Conservation (phyloP, 2,329 filamentous ascomycete species). For the Mycogone perniciosa region DNA sequence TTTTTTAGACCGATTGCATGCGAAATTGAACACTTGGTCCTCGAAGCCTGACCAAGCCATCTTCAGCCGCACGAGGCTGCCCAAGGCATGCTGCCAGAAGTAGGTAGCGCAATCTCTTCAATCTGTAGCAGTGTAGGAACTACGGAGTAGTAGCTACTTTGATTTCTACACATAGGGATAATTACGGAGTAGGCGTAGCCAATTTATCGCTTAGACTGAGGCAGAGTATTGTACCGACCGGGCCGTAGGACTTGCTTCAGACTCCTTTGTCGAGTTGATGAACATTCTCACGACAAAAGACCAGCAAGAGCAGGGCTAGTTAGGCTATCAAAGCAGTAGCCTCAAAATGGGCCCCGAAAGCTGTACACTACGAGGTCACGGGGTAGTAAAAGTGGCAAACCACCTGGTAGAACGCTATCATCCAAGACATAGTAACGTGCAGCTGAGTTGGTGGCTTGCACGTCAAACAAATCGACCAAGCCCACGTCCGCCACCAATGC, state of each 20-base stretch:
- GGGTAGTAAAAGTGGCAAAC: not conserved
- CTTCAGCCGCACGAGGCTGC: constrained; percentile 7
- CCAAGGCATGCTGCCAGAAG: not conserved
- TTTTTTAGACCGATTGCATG: too few relatives aligned
- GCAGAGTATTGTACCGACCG: not conserved
- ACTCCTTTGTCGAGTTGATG: not conserved
- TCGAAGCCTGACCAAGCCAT: not conserved
- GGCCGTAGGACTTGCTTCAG: too few relatives aligned
- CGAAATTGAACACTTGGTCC: too few relatives aligned
- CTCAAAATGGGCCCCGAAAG: not conserved
- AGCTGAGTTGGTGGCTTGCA: constrained; percentile 1
- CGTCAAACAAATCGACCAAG: constrained; percentile 4
- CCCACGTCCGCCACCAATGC: constrained; percentile 8
- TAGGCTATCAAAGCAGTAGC: not conserved
- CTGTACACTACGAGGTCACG: not conserved
- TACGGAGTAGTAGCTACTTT: not conserved
- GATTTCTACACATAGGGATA: not conserved
- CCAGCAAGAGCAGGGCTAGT: too few relatives aligned
- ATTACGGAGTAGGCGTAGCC: not conserved
- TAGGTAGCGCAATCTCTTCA: not conserved
- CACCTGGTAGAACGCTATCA: not conserved
- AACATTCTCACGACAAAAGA: too few relatives aligned
- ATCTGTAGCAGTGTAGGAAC: not conserved
- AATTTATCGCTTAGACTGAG: not conserved
- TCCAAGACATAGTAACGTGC: not conserved